These are phyloP conservation scores for Geotrichum aggregatum DNA, from an alignment of 1,139 yeast species.

Conservation along the genomic window DNA sequence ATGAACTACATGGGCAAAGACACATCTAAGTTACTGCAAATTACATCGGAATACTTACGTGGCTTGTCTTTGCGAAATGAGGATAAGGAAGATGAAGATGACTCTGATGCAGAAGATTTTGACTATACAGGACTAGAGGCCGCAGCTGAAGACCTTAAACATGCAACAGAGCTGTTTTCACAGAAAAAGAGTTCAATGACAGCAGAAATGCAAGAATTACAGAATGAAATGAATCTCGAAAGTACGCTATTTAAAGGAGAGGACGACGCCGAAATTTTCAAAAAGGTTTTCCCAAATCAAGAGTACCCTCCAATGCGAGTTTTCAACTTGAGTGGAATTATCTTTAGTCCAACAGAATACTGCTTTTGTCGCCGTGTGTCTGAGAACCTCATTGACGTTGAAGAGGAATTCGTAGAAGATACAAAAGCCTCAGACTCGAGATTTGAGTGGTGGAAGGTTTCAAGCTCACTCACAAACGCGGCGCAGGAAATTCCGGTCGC, in stretches of 20 bases:
- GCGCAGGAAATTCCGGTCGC: slow-evolving; percentile 19
- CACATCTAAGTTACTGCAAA: slow-evolving; percentile 34
- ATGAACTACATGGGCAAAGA: slow-evolving; percentile 35
- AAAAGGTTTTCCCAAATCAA: slow-evolving; percentile 23
- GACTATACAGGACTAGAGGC: slow-evolving; percentile 21
- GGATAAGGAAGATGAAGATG: slow-evolving; percentile 23
- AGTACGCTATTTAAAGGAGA: slow-evolving; percentile 19
- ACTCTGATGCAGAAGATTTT: slow-evolving; percentile 25
- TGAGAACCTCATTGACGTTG: slow-evolving; percentile 3
- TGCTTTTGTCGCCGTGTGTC: slow-evolving; percentile 22
- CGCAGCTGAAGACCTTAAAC: slow-evolving; percentile 25
- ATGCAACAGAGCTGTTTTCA: slow-evolving; percentile 19
- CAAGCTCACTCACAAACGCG: slow-evolving; percentile 11
- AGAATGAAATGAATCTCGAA: slow-evolving; percentile 14
- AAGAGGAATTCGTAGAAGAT: slow-evolving; percentile 10
- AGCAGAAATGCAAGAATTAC: slow-evolving; percentile 24
- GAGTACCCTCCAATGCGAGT: slow-evolving; percentile 27
- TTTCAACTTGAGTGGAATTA: slow-evolving; percentile 30
- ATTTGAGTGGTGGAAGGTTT: slow-evolving; percentile 26
- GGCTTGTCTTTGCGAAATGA: not conserved
- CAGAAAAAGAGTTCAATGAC: slow-evolving; percentile 19
- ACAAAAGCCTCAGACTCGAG: not conserved
- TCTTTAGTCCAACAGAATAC: slow-evolving; percentile 33
- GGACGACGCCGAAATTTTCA: slow-evolving; percentile 20
- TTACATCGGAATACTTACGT: slow-evolving; percentile 25